Evolutionary conservation across 164 flowering plant genomes (phyloP).

Genomic region (Tetrastigma voinierianum): DNA sequence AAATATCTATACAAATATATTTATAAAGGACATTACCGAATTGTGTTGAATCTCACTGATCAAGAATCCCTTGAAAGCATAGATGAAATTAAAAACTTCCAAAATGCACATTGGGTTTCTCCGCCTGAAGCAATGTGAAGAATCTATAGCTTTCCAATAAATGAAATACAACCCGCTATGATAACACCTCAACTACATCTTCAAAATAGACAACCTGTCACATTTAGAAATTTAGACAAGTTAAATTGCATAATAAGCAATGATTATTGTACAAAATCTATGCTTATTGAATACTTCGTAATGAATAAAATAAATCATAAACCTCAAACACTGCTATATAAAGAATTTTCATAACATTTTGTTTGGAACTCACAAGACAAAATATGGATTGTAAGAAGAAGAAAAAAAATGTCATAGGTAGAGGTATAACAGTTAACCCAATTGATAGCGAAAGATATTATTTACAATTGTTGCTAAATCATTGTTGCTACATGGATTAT

Average conservation of each 20-base stretch:
- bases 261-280: not conserved
- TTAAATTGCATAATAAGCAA: not conserved
- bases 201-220: not conserved
- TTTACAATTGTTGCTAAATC: no score
- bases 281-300: not conserved
- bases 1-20: slow-evolving; percentile 25
- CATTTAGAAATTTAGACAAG: not conserved
- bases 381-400: no score
- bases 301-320: not conserved
- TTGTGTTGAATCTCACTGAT: no score
- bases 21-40: no score
- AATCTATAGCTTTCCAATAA: not conserved
- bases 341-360: not conserved
- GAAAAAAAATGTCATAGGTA: no score
- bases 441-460: not conserved
- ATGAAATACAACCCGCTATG: no score
- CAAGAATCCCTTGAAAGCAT: no score
- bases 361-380: not conserved
- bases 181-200: no score
- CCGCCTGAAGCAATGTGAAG: no score
- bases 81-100: no score
- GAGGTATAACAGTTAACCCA: not conserved
- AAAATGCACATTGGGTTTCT: no score
- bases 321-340: no score
- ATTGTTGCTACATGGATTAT: not conserved